Conservation (phyloP, 2,329 filamentous ascomycete genomes). For the Cytospora chrysosperma region DNA sequence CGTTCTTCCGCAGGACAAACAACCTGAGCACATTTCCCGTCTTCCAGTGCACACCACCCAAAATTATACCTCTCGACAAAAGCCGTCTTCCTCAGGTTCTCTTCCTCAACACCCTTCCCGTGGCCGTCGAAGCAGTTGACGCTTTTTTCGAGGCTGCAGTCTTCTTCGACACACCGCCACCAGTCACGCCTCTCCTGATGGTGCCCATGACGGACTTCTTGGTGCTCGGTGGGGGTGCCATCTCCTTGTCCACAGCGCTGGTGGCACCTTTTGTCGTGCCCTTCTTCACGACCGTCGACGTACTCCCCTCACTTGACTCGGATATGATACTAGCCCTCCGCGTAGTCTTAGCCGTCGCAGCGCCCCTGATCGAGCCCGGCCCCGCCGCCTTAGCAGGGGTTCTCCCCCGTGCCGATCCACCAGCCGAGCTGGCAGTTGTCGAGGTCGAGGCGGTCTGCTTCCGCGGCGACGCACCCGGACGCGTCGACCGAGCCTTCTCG, state of each 20-base stretch:
- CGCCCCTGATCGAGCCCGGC: slow-evolving; percentile 35
- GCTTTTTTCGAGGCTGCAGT: slow-evolving; percentile 42
- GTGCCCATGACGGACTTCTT: slow-evolving; percentile 56
- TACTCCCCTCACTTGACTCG: slow-evolving; percentile 63
- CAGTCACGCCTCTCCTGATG: slow-evolving; percentile 52
- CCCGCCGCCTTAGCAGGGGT: slow-evolving; percentile 31
- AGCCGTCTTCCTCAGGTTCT: slow-evolving; percentile 39
- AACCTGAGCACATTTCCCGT: neutral
- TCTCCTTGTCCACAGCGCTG: slow-evolving; percentile 36
- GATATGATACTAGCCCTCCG: slow-evolving; percentile 59
- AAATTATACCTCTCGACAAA: neutral
- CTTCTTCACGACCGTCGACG: slow-evolving; percentile 63
- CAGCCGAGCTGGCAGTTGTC: slow-evolving; percentile 37
- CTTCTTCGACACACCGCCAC: slow-evolving; percentile 47
- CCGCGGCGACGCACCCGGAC: slow-evolving; percentile 34
- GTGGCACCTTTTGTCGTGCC: slow-evolving; percentile 36
- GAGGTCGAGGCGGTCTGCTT: slow-evolving; percentile 34
- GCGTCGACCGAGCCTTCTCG: slow-evolving; percentile 58
- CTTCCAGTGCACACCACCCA: neutral
- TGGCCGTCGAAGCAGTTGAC: slow-evolving; percentile 38
- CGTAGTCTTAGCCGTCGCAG: slow-evolving; percentile 43
- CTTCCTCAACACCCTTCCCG: slow-evolving; percentile 56
- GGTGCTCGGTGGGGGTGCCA: slow-evolving; percentile 35
- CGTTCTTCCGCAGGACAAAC: neutral
- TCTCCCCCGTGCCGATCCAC: slow-evolving; percentile 27